Evolutionary conservation across 139 green algal species (phyloP).

Genomic region (Limnomonas spitsbergensis): DNA sequence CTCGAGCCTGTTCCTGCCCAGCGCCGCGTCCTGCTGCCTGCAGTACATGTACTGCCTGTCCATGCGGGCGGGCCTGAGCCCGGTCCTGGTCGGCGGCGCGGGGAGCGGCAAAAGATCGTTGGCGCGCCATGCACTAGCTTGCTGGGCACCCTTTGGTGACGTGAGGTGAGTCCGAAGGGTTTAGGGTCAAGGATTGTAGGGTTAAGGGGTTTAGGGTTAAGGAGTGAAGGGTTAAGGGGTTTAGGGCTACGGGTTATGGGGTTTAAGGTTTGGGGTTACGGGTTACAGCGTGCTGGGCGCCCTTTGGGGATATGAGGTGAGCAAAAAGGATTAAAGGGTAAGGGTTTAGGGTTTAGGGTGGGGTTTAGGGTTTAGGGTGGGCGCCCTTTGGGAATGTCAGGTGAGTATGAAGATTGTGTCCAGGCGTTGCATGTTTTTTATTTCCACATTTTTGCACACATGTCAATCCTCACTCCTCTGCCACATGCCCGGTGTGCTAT

Average conservation of each 20-base stretch:
- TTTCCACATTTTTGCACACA: no score
- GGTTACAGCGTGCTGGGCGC: constrained; percentile 17
- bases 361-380: no score
- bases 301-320: background rate
- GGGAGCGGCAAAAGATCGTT: constrained; percentile 32
- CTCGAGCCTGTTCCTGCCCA: constrained; percentile 34
- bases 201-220: no score
- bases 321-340: background rate
- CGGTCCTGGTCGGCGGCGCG: constrained; percentile 25
- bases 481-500: no score
- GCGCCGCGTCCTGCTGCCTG: constrained; percentile 10
- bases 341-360: background rate
- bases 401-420: no score
- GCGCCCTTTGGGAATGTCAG: background rate
- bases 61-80: constrained; percentile 24
- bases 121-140: constrained; percentile 31
- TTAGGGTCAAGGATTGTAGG: background rate
- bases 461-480: no score
- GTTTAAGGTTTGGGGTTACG: constrained; percentile 35
- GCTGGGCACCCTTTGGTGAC: background rate
- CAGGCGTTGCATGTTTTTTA: no score
- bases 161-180: background rate
- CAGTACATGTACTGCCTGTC: constrained; percentile 27
- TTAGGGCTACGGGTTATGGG: no score
- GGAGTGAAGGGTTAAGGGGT: no score